Conservation (phyloP, 768 basidiomycete genomes). For the Holtermanniella nyarrowii region DNA sequence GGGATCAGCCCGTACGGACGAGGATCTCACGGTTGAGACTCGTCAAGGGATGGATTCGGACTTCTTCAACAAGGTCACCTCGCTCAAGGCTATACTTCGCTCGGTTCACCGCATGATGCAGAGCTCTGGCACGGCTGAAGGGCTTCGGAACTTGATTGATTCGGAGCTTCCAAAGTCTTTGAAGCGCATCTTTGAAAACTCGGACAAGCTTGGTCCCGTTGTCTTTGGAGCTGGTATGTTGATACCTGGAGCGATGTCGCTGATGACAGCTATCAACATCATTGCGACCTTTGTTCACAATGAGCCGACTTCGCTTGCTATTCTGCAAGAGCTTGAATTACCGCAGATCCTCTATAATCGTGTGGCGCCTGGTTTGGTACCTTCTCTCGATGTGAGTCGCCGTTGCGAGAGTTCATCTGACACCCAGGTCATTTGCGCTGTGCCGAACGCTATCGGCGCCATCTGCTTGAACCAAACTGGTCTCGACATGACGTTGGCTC, state of each 20-base stretch:
- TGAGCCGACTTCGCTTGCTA: conserved; percentile 83
- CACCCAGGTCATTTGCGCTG: conserved; percentile 80
- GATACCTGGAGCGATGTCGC: background rate
- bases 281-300: conserved; percentile 98
- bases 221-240: conserved; percentile 70
- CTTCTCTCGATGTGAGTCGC: conserved; percentile 65
- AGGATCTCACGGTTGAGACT: background rate
- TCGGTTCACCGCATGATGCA: conserved; percentile 98
- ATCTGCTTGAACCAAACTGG: conserved; percentile 88
- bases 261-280: conserved; percentile 67
- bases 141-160: conserved; percentile 87
- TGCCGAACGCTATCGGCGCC: conserved; percentile 91
- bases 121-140: conserved; percentile 76
- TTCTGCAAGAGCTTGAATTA: conserved; percentile 83
- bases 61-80: conserved; percentile 61
- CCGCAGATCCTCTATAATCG: conserved; percentile 81
- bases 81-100: conserved; percentile 81
- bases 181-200: conserved; percentile 75
- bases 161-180: conserved; percentile 71
- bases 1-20: conserved; percentile 2
- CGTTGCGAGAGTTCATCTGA: conserved; percentile 7
- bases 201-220: conserved; percentile 73
- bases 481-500: conserved; percentile 63
- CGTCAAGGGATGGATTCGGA: conserved; percentile 51
- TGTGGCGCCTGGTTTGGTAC: conserved; percentile 73